phyloP scores from a whole-genome alignment of 768 basidiomycete genomes.

The Boletus vermiculosoides region DNA sequence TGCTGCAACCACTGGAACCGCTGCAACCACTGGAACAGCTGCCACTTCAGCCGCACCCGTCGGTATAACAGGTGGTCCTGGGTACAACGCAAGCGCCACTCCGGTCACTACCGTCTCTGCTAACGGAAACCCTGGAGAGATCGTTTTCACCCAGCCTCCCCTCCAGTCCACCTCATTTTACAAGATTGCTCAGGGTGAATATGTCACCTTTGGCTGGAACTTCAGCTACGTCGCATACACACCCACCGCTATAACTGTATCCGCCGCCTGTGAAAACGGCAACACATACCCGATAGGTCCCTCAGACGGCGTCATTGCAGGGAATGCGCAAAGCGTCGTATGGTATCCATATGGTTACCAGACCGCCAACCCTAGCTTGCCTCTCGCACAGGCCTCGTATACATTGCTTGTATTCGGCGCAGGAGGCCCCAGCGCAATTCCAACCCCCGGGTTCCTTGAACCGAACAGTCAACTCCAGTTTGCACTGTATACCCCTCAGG shows the following conservation, averaged over 20 bases:
- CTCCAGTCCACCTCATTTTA: constrained; percentile 59
- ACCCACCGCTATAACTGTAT: constrained; percentile 57
- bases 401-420: constrained; percentile 57
- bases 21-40: neutral
- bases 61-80: constrained; percentile 30
- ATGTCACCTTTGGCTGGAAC: constrained; percentile 75
- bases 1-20: neutral
- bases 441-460: constrained; percentile 51
- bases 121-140: constrained; percentile 41
- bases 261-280: constrained; percentile 65
- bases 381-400: constrained; percentile 60
- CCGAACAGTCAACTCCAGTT: constrained; percentile 56
- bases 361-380: constrained; percentile 43
- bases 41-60: neutral
- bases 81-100: constrained; percentile 24
- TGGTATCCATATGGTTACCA: constrained; percentile 68
- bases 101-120: constrained; percentile 28
- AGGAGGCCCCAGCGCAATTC: constrained; percentile 48
- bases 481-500: constrained; percentile 59
- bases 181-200: constrained; percentile 57
- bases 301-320: constrained; percentile 51
- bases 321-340: constrained; percentile 46
- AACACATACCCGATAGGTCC: constrained; percentile 68
- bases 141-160: constrained; percentile 58
- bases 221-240: constrained; percentile 53